Evolutionary conservation across 2,329 filamentous ascomycete genomes (phyloP), one percentile per base, ranked within the genome.

Genomic region (Fusarium proliferatum): DNA sequence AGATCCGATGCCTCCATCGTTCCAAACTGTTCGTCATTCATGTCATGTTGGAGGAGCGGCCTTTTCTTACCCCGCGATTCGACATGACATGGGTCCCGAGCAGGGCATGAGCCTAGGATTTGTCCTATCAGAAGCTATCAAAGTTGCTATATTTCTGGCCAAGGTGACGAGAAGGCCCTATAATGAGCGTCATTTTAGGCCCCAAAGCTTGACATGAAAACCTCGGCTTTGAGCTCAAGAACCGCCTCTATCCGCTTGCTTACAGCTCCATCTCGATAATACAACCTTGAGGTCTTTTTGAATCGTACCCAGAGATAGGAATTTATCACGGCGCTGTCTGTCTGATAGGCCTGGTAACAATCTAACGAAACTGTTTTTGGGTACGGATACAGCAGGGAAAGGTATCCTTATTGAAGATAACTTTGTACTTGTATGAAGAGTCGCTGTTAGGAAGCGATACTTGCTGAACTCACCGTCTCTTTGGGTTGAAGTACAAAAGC

Each of bases 11-110:
- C 16, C 23, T 52, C 28, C n/a, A 45, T 61, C 30, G 21, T 49
- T 30, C 49, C 23, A 43, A 39, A 30, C 30, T 45, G 23, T 45
- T 28, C 26, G 23, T 45, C 16, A 26, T 33, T 13, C 33, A 33
- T 33, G 33, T 33, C 33, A 33, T 13, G 34, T n/a, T 60, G 28
- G 41, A 46, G 66, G 42, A 70, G 67, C 73, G 70, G 70, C 42
- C 71, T 70, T 72, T 62, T 64, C 52, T 57, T 73, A 67, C 64
- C 64, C 71, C 62, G 72, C 65, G 64, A 52, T 64, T 61, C 26
- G 46, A 33, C n/a, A 49, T 17, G 12, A 30, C 45, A 41, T 41
- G 56, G 41, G 46, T 11, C 28, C 9, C 41, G 33, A 58, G 33
- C 42, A 43, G 42, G 39, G 30, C 38, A 38, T 38, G 36, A 33